Conservation (phyloP, 1,284 basidiomycete genomes). For the Ustilago nuda region DNA sequence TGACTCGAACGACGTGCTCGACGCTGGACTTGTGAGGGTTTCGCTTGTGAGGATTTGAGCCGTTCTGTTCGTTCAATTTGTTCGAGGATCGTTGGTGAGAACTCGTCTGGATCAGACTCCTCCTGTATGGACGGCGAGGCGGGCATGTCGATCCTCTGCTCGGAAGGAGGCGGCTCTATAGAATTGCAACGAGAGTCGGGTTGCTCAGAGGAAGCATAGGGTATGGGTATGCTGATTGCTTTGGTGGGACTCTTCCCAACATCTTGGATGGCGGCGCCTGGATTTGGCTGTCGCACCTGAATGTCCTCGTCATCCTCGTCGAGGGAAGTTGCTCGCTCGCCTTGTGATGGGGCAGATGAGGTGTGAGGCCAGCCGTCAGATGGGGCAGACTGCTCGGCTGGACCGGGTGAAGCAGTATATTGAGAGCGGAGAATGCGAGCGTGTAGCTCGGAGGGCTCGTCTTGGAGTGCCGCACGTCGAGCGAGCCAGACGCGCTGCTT, state of each 20-base stretch:
- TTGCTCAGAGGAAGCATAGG: slow-evolving; percentile 4
- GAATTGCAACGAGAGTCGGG: background rate
- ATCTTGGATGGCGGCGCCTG: slow-evolving; percentile 10
- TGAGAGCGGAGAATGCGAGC: slow-evolving; percentile 38
- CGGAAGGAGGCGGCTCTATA: background rate
- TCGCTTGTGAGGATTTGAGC: slow-evolving; percentile 10
- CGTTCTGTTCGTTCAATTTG: slow-evolving; percentile 7
- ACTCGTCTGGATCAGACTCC: slow-evolving; percentile 40
- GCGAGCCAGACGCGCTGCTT: slow-evolving; percentile 18
- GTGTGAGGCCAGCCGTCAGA: slow-evolving; percentile 34
- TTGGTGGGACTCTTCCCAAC: slow-evolving; percentile 33
- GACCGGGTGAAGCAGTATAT: slow-evolving; percentile 29
- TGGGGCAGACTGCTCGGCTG: slow-evolving; percentile 30
- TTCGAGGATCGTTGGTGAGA: slow-evolving; percentile 12
- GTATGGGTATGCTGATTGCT: slow-evolving; percentile 5
- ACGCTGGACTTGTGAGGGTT: background rate
- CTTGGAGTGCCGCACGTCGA: slow-evolving; percentile 23
- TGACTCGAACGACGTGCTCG: slow-evolving; percentile 3
- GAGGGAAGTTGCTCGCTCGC: background rate
- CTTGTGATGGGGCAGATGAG: slow-evolving; percentile 1
- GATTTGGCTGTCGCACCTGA: slow-evolving; percentile 25
- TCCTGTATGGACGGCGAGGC: slow-evolving; percentile 21
- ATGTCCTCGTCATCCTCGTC: slow-evolving; percentile 27
- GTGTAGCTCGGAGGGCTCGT: slow-evolving; percentile 30
- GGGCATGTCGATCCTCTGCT: background rate